phyloP scores from a whole-genome alignment of 2,329 filamentous ascomycete genomes.

The Colletotrichum filicis region DNA sequence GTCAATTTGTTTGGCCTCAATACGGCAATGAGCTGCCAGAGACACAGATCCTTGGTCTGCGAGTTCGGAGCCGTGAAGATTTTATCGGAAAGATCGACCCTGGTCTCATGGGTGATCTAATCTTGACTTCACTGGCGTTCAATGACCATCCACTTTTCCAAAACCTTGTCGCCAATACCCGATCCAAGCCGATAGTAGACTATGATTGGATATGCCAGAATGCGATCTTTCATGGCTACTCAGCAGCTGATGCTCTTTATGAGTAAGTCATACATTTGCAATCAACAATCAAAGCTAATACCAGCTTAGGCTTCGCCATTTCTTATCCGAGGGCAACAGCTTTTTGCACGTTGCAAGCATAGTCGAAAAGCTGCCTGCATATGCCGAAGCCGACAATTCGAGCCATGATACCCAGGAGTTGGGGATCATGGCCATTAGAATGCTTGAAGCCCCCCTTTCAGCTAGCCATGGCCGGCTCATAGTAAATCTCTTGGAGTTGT shows the following conservation, averaged over 20 bases:
- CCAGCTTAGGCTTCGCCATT: constrained; percentile 12
- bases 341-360: constrained; percentile 12
- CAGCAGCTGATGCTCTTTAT: not conserved
- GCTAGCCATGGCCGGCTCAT: constrained; percentile 25
- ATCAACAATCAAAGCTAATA: not conserved
- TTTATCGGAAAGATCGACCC: constrained; percentile 8
- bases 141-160: not conserved
- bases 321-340: not conserved
- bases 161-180: not conserved
- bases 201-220: constrained; percentile 17
- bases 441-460: not conserved
- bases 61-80: not conserved
- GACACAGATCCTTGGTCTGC: constrained; percentile 2
- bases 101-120: constrained; percentile 14
- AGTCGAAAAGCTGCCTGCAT: constrained; percentile 13
- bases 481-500: constrained; percentile 17
- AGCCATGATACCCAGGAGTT: not conserved
- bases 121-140: not conserved
- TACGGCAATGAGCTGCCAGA: not conserved
- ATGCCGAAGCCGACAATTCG: not conserved
- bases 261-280: not conserved
- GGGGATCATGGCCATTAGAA: not conserved
- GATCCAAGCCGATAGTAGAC: constrained; percentile 1
- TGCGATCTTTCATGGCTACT: not conserved
- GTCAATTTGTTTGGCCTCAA: not conserved